Percentiles rank a stretch among this genome's conserved stretches.
Evolutionary conservation across 2,329 filamentous ascomycete genomes (phyloP).

Genomic region (Grosmannia huntii): DNA sequence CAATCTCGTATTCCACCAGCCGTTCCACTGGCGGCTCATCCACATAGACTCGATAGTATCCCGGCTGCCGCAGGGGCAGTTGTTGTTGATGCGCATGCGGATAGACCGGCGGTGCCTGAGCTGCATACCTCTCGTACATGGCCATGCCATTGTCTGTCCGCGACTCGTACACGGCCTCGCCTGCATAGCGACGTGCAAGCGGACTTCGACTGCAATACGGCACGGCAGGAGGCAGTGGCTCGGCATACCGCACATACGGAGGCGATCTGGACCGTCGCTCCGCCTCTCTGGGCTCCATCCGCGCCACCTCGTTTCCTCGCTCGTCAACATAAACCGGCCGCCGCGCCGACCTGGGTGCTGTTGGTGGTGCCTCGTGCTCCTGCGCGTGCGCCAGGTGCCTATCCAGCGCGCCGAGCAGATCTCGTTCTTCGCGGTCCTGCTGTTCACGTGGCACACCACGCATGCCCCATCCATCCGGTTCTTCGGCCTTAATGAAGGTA

Average conservation of each 20-base stretch:
- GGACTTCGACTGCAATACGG: conserved; percentile 21
- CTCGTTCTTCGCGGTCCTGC: neutral
- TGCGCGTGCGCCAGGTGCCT: conserved; percentile 13
- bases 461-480: neutral
- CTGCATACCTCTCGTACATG: neutral
- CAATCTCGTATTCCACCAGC: conserved; percentile 27
- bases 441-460: neutral
- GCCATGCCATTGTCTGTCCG: neutral
- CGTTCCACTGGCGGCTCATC: conserved; percentile 17
- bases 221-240: conserved; percentile 12
- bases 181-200: conserved; percentile 9
- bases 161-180: conserved; percentile 15
- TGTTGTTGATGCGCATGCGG: neutral
- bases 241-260: conserved; percentile 18
- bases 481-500: neutral
- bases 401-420: conserved; percentile 15
- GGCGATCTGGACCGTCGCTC: conserved; percentile 20
- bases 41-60: conserved; percentile 21
- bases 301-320: conserved; percentile 4
- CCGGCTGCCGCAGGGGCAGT: conserved; percentile 5
- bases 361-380: neutral
- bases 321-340: conserved; percentile 7
- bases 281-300: neutral
- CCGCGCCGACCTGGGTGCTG: neutral
- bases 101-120: conserved; percentile 1